phyloP scores from a whole-genome alignment of 208 protist genomes.

The Herpetomonas tarakana region DNA sequence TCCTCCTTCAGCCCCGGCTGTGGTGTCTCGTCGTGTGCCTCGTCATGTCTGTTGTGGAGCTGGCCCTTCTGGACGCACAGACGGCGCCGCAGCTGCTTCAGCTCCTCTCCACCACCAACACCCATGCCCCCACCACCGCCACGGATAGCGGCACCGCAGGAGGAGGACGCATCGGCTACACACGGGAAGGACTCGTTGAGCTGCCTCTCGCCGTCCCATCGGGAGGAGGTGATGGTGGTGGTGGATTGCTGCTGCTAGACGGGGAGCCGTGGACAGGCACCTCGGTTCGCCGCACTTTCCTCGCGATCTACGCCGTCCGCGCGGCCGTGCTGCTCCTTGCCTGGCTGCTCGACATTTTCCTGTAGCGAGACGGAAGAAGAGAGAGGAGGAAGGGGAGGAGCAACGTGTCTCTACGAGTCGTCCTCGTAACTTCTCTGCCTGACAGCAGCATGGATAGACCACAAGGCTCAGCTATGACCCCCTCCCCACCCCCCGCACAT shows the following conservation, averaged over 20 bases:
- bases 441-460: no score
- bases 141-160: not conserved
- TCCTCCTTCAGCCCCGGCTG: slow-evolving; percentile 29
- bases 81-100: slow-evolving; percentile 13
- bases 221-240: no score
- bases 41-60: slow-evolving; percentile 40
- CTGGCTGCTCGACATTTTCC: slow-evolving; percentile 29
- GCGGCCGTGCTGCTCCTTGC: slow-evolving; percentile 21
- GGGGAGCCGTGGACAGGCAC: not conserved
- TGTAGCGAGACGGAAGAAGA: slow-evolving; percentile 10
- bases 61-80: slow-evolving; percentile 35
- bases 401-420: not conserved
- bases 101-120: not conserved
- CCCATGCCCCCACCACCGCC: not conserved
- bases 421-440: not conserved
- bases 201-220: not conserved
- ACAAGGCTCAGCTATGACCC: no score
- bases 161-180: not conserved
- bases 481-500: no score
- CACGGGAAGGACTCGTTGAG: not conserved
- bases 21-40: slow-evolving; percentile 35
- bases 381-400: slow-evolving; percentile 1
- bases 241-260: not conserved
- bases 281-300: slow-evolving; percentile 1
- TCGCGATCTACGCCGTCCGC: slow-evolving; percentile 25